Evolutionary conservation across 257 asterid species (phyloP).

Genomic region (Ligustrum vulgare): DNA sequence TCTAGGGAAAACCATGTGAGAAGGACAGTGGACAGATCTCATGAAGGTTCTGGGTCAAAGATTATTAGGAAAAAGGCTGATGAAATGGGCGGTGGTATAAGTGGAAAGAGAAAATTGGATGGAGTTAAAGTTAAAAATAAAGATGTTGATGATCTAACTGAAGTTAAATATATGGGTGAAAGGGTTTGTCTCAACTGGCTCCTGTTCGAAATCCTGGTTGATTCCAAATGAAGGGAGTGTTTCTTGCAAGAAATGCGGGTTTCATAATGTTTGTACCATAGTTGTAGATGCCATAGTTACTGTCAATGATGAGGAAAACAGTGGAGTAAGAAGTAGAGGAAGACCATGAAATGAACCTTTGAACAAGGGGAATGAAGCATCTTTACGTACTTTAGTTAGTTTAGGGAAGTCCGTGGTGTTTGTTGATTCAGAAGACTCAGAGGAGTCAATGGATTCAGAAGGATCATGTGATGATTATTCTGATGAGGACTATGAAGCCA

Average conservation of each 20-base stretch:
- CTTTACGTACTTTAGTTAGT: background rate
- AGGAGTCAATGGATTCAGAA: slow-evolving; percentile 4
- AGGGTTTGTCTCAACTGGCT: slow-evolving; percentile 23
- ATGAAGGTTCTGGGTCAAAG: background rate
- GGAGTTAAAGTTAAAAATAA: background rate
- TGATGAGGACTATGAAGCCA: slow-evolving; percentile 3
- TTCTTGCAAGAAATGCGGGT: slow-evolving; percentile 8
- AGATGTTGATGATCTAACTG: background rate
- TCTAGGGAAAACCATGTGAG: background rate
- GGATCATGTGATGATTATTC: slow-evolving; percentile 17
- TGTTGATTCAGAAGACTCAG: slow-evolving; percentile 15
- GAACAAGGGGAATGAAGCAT: background rate
- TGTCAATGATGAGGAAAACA: background rate
- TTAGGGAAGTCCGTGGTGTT: background rate
- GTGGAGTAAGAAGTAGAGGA: slow-evolving; percentile 3
- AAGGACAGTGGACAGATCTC: background rate
- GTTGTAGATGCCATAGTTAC: background rate
- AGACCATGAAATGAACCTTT: slow-evolving; percentile 4
- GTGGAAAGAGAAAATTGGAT: slow-evolving; percentile 15
- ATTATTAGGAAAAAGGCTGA: background rate
- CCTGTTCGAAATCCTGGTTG: slow-evolving; percentile 12
- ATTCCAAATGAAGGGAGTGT: slow-evolving; percentile 7
- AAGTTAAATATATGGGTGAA: slow-evolving; percentile 7
- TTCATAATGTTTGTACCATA: background rate
- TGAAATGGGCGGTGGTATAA: background rate